A percentile compares a stretch with the other conserved stretches of the same genome.
Conservation (phyloP, 805 yeast species). For the Tetrapisispora phaffii region DNA sequence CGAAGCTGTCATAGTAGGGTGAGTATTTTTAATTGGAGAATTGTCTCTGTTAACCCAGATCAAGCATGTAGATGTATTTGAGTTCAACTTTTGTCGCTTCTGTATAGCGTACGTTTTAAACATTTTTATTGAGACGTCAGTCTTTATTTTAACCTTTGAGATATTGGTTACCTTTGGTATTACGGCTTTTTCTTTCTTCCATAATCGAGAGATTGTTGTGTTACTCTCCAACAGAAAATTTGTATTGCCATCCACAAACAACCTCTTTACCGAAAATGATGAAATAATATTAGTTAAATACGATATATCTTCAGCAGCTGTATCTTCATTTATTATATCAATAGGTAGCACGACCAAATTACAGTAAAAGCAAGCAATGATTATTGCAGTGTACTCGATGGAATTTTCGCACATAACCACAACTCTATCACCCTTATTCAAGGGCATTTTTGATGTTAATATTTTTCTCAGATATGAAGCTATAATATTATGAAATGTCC, state of each 20-base stretch:
- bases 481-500: conserved; percentile 64
- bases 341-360: conserved; percentile 59
- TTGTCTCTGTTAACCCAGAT: conserved; percentile 25
- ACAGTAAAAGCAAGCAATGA: conserved; percentile 76
- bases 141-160: conserved; percentile 25
- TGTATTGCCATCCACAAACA: conserved; percentile 54
- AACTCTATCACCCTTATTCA: conserved; percentile 63
- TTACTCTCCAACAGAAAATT: conserved; percentile 18
- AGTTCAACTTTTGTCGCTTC: conserved; percentile 15
- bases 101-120: conserved; percentile 14
- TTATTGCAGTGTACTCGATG: conserved; percentile 75
- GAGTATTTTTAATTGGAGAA: conserved; percentile 19
- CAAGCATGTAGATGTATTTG: conserved; percentile 29
- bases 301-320: conserved; percentile 64
- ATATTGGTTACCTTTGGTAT: conserved; percentile 26
- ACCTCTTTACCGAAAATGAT: conserved; percentile 59
- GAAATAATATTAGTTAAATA: conserved; percentile 55
- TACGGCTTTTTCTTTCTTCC: conserved; percentile 17
- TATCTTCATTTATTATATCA: conserved; percentile 57
- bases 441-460: conserved; percentile 49
- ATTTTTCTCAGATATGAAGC: conserved; percentile 67
- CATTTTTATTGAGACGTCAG: conserved; percentile 11
- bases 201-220: conserved; percentile 13
- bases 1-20: conserved; percentile 39
- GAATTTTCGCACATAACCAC: conserved; percentile 76